Percentiles rank a stretch among this genome's conserved stretches.
Conservation (phyloP, 768 basidiomycete species). For the Tylopilus intermedius region DNA sequence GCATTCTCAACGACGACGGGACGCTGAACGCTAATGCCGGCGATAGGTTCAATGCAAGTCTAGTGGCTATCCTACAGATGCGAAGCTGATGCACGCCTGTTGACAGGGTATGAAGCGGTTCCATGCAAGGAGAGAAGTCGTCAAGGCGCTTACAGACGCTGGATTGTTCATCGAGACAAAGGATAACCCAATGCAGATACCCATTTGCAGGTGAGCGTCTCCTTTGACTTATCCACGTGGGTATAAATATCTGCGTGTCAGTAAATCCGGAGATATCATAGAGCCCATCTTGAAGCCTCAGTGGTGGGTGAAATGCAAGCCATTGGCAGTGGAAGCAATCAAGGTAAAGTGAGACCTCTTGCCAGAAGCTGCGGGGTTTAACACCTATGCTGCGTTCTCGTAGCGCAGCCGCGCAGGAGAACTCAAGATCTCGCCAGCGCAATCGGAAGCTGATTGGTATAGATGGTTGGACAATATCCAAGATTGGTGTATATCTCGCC, state of each 20-base stretch:
- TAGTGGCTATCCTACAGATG: background rate
- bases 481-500: conserved; percentile 99
- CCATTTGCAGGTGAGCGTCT: conserved; percentile 68
- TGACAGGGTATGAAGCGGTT: conserved; percentile 93
- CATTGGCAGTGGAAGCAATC: conserved; percentile 84
- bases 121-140: conserved; percentile 81
- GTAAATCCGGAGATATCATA: conserved; percentile 95
- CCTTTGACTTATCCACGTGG: background rate
- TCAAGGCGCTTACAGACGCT: conserved; percentile 76
- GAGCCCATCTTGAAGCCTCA: conserved; percentile 95
- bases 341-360: conserved; percentile 45
- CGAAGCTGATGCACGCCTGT: background rate
- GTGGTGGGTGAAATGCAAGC: conserved; percentile 97
- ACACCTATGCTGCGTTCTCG: background rate
- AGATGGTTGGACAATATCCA: conserved; percentile 93
- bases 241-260: conserved; percentile 27
- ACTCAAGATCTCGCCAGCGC: conserved; percentile 73
- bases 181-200: conserved; percentile 97
- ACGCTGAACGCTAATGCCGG: conserved; percentile 92
- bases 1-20: conserved; percentile 93
- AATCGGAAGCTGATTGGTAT: conserved; percentile 92
- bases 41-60: conserved; percentile 58
- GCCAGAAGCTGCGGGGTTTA: background rate
- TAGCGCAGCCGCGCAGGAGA: conserved; percentile 90
- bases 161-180: conserved; percentile 88